Evolutionary conservation across 306 rosid genomes (phyloP), one percentile per base, ranked within the genome.

Genomic region (Citrullus mucosospermus): DNA sequence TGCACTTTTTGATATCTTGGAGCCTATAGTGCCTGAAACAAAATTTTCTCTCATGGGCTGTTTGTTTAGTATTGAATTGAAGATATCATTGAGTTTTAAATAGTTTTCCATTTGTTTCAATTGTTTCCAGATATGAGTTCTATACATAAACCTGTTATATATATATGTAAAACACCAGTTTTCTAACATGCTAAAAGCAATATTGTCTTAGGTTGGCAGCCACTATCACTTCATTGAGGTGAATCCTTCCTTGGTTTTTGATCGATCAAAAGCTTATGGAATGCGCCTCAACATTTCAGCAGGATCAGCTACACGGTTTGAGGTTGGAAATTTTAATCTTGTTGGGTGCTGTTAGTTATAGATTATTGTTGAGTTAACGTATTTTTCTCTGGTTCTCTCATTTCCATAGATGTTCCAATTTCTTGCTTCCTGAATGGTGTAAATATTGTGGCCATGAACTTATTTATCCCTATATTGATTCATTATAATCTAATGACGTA

Each of bases 201-300:
- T 74, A 3, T 62, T 41, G 43, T 82, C 80, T 58, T 92, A 95
- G 99, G 89, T 95, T 86, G 99, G 99, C 71, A 95, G 99, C 87
- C 97, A 95, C 88, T 92, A 92, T 81, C 93, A 91, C 91, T 95
- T 95, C 82, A 88, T 87, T 80, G 99, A 95, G 90, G 89, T 85
- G 50, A 95, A 95, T 82, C 97, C 92, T 2, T 78, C 22, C 85
- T 86, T 95, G 86, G 85, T 81, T 78, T 95, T 92, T 76, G 99
- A 92, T 90, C 86, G 97, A 85, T 77, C 78, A 85, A 91, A 84
- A 85, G 89, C 97, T 66, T 84, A 83, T 87, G 97, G 97, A 81
- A 91, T 86, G 92, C 96, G 87, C 78, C 91, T 95, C 76, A 95
- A 95, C 78, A 91, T 95, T 85, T 81, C 88, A 3, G 89, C 99